A percentile compares a stretch with the other conserved stretches of the same genome.
Conservation (phyloP, 2,329 filamentous ascomycete genomes). For the Pezizomycotina sp. region DNA sequence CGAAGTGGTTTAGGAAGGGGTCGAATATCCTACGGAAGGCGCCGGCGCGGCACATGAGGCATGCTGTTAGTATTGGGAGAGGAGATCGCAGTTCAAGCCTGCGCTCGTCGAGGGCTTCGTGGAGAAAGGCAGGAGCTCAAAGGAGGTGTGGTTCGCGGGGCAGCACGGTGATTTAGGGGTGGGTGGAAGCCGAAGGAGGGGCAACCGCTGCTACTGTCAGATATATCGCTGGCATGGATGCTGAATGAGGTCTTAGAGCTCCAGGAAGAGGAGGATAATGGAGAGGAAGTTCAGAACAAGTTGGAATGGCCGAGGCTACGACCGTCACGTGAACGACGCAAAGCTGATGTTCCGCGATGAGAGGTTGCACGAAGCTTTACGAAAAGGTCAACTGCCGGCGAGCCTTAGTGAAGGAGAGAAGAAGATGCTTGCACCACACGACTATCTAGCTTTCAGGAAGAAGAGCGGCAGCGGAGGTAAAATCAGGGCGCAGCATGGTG, state of each 20-base stretch:
- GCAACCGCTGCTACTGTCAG: slow-evolving; percentile 31
- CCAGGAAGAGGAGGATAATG: slow-evolving; percentile 5
- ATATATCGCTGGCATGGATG: slow-evolving; percentile 39
- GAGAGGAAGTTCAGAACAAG: too few relatives aligned
- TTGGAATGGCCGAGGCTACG: too few relatives aligned
- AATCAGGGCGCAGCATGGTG: slow-evolving; percentile 26
- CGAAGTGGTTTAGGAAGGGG: slow-evolving; percentile 31
- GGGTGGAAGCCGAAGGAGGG: slow-evolving; percentile 33
- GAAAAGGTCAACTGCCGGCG: too few relatives aligned
- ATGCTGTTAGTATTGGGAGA: slow-evolving; percentile 39
- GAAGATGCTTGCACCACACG: too few relatives aligned
- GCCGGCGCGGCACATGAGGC: slow-evolving; percentile 35
- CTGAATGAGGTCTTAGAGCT: slow-evolving; percentile 32
- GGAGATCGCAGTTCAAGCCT: slow-evolving; percentile 40
- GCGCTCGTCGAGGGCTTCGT: slow-evolving; percentile 31
- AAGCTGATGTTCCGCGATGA: too few relatives aligned
- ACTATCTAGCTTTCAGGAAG: too few relatives aligned
- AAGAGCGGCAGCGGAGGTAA: too few relatives aligned
- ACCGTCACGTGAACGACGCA: too few relatives aligned
- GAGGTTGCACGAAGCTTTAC: too few relatives aligned
- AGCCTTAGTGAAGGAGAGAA: too few relatives aligned
- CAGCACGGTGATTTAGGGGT: slow-evolving; percentile 40
- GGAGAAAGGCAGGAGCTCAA: slow-evolving; percentile 27
- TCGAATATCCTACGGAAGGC: slow-evolving; percentile 31
- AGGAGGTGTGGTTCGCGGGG: slow-evolving; percentile 41